Base-by-base conservation (phyloP, 345 rosid species). In the Adansonia digitata region DNA sequence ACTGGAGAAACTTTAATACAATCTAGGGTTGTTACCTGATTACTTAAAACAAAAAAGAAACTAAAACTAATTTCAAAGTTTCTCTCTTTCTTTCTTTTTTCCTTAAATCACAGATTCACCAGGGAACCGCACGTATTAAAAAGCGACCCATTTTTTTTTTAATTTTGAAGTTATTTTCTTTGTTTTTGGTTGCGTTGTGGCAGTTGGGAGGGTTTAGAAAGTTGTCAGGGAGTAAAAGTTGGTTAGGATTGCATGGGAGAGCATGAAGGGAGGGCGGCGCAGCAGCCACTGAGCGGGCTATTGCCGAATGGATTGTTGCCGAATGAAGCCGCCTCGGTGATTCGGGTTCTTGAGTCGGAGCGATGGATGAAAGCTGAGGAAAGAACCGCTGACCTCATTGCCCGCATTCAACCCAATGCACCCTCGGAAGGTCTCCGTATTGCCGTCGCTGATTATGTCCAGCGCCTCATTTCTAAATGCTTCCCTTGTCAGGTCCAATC, bases 381-480 rank as follows among this genome's bases (percentile, higher is more conserved):
- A 77, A 87, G 89, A 82, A 93, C 93, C 6, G 87, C 90, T 3
- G 88, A 91, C 78, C 98, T 95, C 63, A 91, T 95, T 69, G 84
- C 84, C 72, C 85, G 97, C 81, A 90, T 95, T 82, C 87, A 93
- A 85, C 98, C 99, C 7, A 87, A 89, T 77, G 78, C 81, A 39
- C 93, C 91, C 39, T 90, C 99, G 0, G 97, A 96, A 85, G 84
- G 85, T 81, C 94, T 88, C 20, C 84, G 99, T n/a, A 90, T 89
- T 79, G 97, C 89, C 7, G 98, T 96, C 14, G 94, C 98, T 4
- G 84, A 77, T 29, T 96, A 96, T 77, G 98, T 93, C 24, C 82
- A 84, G 75, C 85, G 89, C 76, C 98, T 93, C 73, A 96, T 96
- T 72, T 49, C 49, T 57, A 84, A 92, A 74, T 93, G 97, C 88